These are phyloP conservation scores for Emergomyces africanus DNA, from an alignment of 2,329 filamentous ascomycete genomes.

Conservation along the genomic window DNA sequence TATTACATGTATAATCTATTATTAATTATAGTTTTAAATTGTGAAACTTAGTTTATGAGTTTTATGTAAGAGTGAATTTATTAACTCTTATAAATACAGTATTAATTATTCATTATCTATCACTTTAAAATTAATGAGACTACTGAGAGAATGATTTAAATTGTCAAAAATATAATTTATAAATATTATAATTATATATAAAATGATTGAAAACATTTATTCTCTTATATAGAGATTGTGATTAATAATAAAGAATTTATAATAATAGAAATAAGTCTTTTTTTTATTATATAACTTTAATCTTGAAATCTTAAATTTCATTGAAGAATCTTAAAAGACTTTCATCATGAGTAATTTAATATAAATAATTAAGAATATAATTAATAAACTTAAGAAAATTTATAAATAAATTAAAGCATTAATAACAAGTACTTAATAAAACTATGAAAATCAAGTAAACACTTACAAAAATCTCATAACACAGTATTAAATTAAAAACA, in stretches of 20 bases:
- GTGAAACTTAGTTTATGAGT: too few species aligned
- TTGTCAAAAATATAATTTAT: not conserved
- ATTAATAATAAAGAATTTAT: not conserved
- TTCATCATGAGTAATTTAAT: not conserved
- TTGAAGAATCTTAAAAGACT: not conserved
- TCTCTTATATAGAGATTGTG: not conserved
- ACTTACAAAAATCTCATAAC: too few species aligned
- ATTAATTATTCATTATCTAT: too few species aligned
- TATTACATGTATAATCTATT: too few species aligned
- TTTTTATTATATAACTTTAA: not conserved
- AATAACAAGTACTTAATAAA: not conserved
- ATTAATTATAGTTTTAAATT: too few species aligned
- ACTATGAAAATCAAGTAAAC: too few species aligned
- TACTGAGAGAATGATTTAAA: too few species aligned
- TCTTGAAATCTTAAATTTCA: not conserved
- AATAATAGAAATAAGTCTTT: not conserved
- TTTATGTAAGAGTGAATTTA: too few species aligned
- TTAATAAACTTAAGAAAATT: not conserved
- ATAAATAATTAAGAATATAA: not conserved
- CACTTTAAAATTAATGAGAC: too few species aligned
- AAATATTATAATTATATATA: not conserved
- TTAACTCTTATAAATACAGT: too few species aligned
- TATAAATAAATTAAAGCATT: not conserved
- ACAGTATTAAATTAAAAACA: too few species aligned
- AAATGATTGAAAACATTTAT: not conserved